Evolutionary conservation across 2,329 filamentous ascomycete genomes (phyloP), one percentile per base, ranked within the genome.

Genomic region (Colletotrichum costaricense): DNA sequence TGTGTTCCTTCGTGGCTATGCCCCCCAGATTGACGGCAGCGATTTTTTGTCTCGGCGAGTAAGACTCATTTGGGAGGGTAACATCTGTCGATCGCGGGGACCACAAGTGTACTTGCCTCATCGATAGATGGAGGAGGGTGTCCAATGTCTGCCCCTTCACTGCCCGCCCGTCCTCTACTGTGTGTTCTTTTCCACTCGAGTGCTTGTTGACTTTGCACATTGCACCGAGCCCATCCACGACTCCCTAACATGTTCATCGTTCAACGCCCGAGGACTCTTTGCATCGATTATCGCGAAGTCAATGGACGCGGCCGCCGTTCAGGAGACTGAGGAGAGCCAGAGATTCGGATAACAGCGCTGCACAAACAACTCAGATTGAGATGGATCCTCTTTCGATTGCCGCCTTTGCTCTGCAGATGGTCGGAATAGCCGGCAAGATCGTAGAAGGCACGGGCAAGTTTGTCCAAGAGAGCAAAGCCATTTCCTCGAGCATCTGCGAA

Each of bases 381-480:
- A 77, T 77, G 77, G 79, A 80, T 54, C 75, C 74, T 8, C 63
- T 80, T n/a, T 76, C 76, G 42, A 74, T 76, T 56, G 64, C 72
- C 7, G 67, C 73, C 9, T 74, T 77, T 24, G 74, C 74, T 5
- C 38, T 75, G 24, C 76, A 78, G 55, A 24, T 80, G 38, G 64
- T 75, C 16, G 30, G 65, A 5, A 72, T 77, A 14, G 75, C 76
- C 5, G 73, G 73, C n/a, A 64, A 66, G 59, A 49, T 79, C 11
- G 52, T 72, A 1, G 76, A 76, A 59, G 70, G 73, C n/a, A 67
- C 78, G 14, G 65, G 65, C 55, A 76, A 75, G 24, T 79, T 79
- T 56, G 54, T 78, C 8, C 65, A 72, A 16, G 76, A 77, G 55
- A 76, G 74, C 9, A 75, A 35, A 52, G 56, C 56, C 12, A 69